Conservation (phyloP, 1,284 basidiomycete genomes). For the Rhodotorula sp. region DNA sequence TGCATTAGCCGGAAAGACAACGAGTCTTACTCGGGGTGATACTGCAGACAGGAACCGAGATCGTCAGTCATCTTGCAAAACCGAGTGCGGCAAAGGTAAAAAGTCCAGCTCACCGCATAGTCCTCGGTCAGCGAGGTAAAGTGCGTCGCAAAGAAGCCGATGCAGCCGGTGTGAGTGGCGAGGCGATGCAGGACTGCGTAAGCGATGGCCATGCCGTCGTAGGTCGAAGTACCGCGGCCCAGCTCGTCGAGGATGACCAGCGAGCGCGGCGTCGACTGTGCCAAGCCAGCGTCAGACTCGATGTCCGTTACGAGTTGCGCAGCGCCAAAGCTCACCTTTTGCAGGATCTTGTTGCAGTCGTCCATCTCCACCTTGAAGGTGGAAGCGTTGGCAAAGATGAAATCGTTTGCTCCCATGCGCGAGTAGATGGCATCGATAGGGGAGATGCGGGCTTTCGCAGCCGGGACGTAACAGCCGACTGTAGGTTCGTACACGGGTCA, state of each 20-base stretch:
- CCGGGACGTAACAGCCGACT: constrained; percentile 95
- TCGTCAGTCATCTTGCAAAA: background rate
- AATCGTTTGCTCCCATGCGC: constrained; percentile 95
- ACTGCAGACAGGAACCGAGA: constrained; percentile 46
- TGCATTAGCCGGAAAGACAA: background rate
- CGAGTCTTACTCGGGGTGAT: constrained; percentile 60
- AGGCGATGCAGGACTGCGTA: constrained; percentile 88
- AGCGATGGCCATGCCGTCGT: constrained; percentile 95
- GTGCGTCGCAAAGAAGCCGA: constrained; percentile 68
- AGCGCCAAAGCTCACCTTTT: constrained; percentile 58
- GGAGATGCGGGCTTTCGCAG: constrained; percentile 72
- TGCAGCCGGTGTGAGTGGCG: constrained; percentile 80
- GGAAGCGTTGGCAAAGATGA: constrained; percentile 91
- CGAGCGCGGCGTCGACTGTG: constrained; percentile 81
- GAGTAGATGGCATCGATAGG: constrained; percentile 94
- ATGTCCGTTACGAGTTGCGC: no score
- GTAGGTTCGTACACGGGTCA: background rate
- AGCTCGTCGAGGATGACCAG: constrained; percentile 84
- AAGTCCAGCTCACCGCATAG: constrained; percentile 54
- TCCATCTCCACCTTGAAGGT: constrained; percentile 96
- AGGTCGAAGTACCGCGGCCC: constrained; percentile 68
- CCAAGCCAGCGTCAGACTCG: background rate
- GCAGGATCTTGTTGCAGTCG: constrained; percentile 56
- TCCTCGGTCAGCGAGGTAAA: constrained; percentile 84
- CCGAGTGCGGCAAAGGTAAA: no score